Evolutionary conservation across 768 basidiomycete genomes (phyloP), one percentile per base, ranked within the genome.

Genomic region (Agrocybe pediades): DNA sequence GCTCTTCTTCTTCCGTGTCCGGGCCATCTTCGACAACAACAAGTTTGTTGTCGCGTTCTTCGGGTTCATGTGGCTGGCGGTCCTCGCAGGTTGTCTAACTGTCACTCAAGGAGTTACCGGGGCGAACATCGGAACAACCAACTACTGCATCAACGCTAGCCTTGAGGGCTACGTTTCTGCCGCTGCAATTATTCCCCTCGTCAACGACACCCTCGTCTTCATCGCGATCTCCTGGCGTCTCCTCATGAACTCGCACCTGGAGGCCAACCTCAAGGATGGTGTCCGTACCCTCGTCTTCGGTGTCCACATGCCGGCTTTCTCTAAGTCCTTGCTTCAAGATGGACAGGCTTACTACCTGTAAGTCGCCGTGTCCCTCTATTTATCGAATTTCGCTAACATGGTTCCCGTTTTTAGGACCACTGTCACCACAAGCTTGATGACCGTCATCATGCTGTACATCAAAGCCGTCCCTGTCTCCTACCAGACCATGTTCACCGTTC

Each of bases 191-290:
- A 48, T 50, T 4, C 47, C 58, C 0, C 29, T 65, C 1, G 40
- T 69, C n/a, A 53, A 63, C 20, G 71, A 72, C 45, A 71, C 67
- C 1, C 30, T 55, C 24, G 65, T 71, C 6, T 70, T 70, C 51
- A 19, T 68, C 21, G 61, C 68, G n/a, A 70, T 73, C 9, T 70
- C 72, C 5, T 66, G 59, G 52, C 56, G 59, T 1, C 54, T 73
- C 7, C 17, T 64, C 1, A 25, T 41, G 4, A 55, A 59, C 30
- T 21, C 59, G 23, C 41, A 41, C n/a, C 19, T 41, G 9, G 51
- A 53, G 2, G 15, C 11, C 7, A 20, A 26, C 17, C 41, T 45
- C 7, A 47, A 54, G 25, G 46, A 44, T 17, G 39, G 43, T 2
- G 9, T 52, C 13, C 46, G 51, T 16, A 53, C 49, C 8, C 20